These are phyloP conservation scores for Cercospora beticola DNA, from an alignment of 2,329 filamentous ascomycete species.

Conservation along the genomic window DNA sequence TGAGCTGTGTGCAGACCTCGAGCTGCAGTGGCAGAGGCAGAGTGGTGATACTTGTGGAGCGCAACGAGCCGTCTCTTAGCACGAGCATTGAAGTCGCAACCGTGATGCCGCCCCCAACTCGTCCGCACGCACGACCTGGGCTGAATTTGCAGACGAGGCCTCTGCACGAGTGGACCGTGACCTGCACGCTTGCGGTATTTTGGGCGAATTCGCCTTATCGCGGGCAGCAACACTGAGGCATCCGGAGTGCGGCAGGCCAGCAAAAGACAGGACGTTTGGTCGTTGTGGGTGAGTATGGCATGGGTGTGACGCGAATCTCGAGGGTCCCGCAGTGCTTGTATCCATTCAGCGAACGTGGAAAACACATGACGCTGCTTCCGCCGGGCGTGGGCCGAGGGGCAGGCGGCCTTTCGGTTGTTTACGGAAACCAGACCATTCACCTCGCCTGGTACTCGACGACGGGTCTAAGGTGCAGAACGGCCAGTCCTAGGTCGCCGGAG, in stretches of 20 bases:
- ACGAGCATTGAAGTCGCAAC: not conserved
- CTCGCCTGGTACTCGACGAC: not conserved
- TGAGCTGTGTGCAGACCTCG: not conserved
- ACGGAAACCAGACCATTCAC: constrained; percentile 2
- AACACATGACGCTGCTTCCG: constrained; percentile 1
- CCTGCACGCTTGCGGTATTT: constrained; percentile 2
- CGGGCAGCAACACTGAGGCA: not conserved
- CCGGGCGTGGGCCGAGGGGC: not conserved
- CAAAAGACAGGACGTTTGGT: not conserved
- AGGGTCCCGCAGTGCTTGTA: not conserved
- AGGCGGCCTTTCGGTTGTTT: not conserved
- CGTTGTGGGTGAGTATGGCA: not conserved
- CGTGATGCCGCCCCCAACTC: not conserved
- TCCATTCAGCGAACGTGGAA: not conserved
- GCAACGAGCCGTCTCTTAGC: not conserved
- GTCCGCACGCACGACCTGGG: not conserved
- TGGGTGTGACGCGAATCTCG: not conserved
- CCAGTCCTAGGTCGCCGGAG: not conserved
- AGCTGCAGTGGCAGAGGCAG: not conserved
- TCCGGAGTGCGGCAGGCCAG: not conserved
- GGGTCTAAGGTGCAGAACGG: not conserved
- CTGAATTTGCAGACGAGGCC: not conserved
- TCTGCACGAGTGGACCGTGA: constrained; percentile 3
- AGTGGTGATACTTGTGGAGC: not conserved
- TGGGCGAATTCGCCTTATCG: not conserved